Percentiles rank a stretch among this genome's conserved stretches.
Conservation (phyloP, 305 asterid genomes). For the Plantago lanceolata region DNA sequence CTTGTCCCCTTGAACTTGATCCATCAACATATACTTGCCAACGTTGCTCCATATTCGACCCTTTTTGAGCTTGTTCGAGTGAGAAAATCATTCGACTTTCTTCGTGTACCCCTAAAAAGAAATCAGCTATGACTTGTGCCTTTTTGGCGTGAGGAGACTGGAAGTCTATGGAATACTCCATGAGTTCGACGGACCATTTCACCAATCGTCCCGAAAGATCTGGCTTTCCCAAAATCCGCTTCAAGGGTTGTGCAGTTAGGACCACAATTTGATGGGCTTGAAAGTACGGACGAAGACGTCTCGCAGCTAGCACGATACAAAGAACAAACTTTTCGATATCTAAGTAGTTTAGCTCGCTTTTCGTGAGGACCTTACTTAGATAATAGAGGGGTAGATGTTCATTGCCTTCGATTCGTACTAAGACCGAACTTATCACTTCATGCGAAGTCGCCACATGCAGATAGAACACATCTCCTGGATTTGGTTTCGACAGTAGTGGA, state of each 20-base stretch:
- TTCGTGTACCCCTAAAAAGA: neutral
- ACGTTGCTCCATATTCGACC: neutral
- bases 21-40: too few species aligned
- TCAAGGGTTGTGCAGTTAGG: neutral
- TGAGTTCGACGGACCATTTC: neutral
- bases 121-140: neutral
- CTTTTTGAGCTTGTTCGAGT: too few species aligned
- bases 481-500: neutral
- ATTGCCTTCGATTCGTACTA: neutral
- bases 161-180: neutral
- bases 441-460: neutral
- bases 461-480: neutral
- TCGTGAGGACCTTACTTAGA: neutral
- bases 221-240: neutral
- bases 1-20: too few species aligned
- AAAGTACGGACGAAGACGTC: neutral
- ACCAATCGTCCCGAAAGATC: neutral
- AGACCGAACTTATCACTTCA: neutral
- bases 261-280: neutral
- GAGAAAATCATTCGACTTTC: too few species aligned
- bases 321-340: neutral
- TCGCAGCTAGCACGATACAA: neutral
- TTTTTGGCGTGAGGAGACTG: neutral
- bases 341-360: neutral
- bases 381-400: neutral